Evolutionary conservation across 2,329 filamentous ascomycete species (phyloP).

Genomic region (Eutypa lata): DNA sequence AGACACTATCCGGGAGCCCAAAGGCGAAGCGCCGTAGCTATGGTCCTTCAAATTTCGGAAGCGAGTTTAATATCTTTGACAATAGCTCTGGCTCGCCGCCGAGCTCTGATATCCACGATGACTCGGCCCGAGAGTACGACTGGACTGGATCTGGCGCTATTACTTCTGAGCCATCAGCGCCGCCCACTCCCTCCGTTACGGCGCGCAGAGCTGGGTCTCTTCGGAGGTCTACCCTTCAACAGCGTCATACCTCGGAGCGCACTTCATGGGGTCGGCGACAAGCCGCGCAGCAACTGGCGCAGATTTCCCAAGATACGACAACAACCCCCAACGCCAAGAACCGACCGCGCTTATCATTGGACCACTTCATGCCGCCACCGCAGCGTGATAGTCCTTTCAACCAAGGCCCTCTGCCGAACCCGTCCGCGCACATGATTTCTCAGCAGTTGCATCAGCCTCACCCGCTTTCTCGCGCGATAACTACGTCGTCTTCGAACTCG

Average conservation of each 20-base stretch:
- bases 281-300: constrained; percentile 54
- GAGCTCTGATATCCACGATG: constrained; percentile 52
- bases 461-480: constrained; percentile 81
- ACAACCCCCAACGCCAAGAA: constrained; percentile 56
- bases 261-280: constrained; percentile 60
- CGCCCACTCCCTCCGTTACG: constrained; percentile 51
- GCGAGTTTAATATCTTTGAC: constrained; percentile 75
- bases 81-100: constrained; percentile 37
- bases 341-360: constrained; percentile 72
- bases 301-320: constrained; percentile 45
- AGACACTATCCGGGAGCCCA: constrained; percentile 74
- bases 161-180: constrained; percentile 39
- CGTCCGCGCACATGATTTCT: constrained; percentile 50
- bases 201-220: constrained; percentile 73
- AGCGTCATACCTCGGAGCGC: constrained; percentile 66
- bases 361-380: constrained; percentile 68
- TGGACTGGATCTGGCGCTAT: constrained; percentile 37
- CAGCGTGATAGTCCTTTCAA: constrained; percentile 64
- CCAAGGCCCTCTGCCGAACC: constrained; percentile 47
- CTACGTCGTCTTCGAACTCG: constrained; percentile 80
- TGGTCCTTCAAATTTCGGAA: constrained; percentile 60
- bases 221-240: constrained; percentile 82
- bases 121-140: constrained; percentile 50
- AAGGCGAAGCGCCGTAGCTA: constrained; percentile 91
- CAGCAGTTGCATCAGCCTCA: constrained; percentile 59